Conservation (phyloP, 345 rosid genomes). For the Angophora floribunda region DNA sequence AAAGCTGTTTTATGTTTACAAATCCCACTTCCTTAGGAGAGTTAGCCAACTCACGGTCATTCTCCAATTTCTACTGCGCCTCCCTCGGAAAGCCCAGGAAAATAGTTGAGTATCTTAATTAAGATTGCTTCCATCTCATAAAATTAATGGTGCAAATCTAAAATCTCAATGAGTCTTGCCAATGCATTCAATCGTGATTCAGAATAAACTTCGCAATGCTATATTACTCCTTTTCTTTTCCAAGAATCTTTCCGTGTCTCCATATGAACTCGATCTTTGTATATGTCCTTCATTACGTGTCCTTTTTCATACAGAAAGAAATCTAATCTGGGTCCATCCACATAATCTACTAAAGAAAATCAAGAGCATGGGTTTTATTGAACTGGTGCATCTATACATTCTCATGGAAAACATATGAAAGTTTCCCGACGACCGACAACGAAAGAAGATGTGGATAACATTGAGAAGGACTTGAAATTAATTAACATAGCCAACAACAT, state of each 20-base stretch:
- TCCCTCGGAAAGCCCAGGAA: background rate
- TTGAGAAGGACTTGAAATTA: background rate
- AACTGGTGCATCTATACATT: background rate
- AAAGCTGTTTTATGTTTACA: background rate
- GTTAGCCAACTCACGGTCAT: background rate
- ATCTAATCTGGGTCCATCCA: background rate
- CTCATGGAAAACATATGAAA: background rate
- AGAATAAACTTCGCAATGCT: background rate
- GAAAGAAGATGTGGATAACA: background rate
- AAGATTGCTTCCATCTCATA: background rate
- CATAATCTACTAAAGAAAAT: background rate
- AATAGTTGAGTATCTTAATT: background rate
- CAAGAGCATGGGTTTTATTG: background rate
- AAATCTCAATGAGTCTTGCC: background rate
- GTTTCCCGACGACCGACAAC: background rate
- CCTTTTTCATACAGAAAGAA: background rate
- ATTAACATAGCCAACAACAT: background rate
- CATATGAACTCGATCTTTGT: background rate
- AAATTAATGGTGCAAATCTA: background rate
- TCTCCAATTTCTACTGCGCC: background rate
- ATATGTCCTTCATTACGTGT: background rate
- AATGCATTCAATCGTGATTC: background rate
- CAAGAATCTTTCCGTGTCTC: background rate
- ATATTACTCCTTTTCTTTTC: background rate
- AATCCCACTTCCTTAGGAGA: background rate